Conservation (phyloP, 139 green algal species). For the Eudorina sp. region DNA sequence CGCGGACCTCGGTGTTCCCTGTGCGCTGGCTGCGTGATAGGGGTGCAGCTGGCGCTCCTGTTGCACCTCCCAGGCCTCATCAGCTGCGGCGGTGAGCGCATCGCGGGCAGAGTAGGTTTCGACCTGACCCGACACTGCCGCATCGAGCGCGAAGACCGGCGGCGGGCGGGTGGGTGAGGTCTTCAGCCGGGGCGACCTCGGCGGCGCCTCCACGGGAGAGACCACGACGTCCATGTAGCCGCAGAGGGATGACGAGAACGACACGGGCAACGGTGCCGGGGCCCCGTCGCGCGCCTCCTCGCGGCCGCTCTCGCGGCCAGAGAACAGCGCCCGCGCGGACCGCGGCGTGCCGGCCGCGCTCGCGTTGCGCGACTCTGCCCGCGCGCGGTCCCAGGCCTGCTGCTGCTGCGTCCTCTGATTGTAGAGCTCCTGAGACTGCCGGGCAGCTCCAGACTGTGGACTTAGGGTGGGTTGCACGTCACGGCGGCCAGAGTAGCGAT, state of each 20-base stretch:
- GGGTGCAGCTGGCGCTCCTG: neutral
- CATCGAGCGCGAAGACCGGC: neutral
- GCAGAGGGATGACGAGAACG: neutral
- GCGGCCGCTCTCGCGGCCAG: too few species aligned
- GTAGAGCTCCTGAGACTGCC: neutral
- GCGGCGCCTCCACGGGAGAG: neutral
- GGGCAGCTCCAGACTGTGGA: neutral
- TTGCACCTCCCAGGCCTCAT: slow-evolving; percentile 5
- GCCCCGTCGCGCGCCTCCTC: too few species aligned
- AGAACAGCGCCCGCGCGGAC: slow-evolving; percentile 29
- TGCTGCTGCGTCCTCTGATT: slow-evolving; percentile 9
- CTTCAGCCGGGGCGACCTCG: neutral
- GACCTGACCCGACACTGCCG: neutral
- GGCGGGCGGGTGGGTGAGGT: neutral
- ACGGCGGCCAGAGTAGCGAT: neutral
- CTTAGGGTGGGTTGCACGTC: neutral
- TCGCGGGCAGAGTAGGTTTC: neutral
- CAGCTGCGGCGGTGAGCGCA: neutral
- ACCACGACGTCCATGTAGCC: neutral
- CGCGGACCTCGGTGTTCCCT: neutral
- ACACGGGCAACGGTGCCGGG: neutral
- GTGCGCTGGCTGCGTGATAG: neutral
- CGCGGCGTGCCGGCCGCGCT: slow-evolving; percentile 35
- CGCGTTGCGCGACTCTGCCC: slow-evolving; percentile 12
- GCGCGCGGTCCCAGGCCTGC: neutral